A percentile compares a stretch with the other conserved stretches of the same genome.
These are phyloP conservation scores for Bryoerythrophyllum caledonicum DNA, from an alignment of 225 moss, liverwort and hornwort species.

Conservation along the genomic window DNA sequence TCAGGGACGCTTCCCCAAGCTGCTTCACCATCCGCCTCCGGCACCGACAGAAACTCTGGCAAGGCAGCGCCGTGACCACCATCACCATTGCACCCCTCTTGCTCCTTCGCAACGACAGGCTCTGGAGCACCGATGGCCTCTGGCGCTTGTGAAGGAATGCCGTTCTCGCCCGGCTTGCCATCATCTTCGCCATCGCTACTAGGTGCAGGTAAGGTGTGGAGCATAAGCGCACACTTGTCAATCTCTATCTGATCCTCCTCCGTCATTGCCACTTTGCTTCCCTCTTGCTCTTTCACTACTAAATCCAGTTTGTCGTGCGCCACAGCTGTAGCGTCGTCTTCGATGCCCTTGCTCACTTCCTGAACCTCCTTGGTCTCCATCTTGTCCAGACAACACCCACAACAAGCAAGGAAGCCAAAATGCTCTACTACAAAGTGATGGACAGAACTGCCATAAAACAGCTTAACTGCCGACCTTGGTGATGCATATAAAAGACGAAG, in stretches of 20 bases:
- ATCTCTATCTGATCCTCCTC: background rate
- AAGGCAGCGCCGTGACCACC: background rate
- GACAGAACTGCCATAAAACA: no score
- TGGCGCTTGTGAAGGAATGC: background rate
- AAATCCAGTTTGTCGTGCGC: background rate
- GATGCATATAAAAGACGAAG: no score
- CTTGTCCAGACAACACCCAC: background rate
- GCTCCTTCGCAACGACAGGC: background rate
- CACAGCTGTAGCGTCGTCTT: background rate
- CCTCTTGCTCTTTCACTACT: background rate
- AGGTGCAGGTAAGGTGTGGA: background rate
- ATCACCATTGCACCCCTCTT: background rate
- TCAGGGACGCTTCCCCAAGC: slow-evolving; percentile 29
- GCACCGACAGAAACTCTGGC: background rate
- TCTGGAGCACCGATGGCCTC: background rate
- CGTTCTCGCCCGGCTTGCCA: background rate
- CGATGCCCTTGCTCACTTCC: background rate
- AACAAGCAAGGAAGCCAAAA: background rate
- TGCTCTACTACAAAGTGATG: no score
- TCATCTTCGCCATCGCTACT: background rate
- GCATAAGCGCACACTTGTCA: background rate
- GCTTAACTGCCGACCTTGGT: no score
- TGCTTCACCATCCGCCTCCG: slow-evolving; percentile 17
- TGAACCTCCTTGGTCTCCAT: slow-evolving; percentile 1
- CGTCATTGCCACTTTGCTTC: background rate